Evolutionary conservation across 2,329 filamentous ascomycete genomes (phyloP).

Genomic region (Cladorrhinum sp.): DNA sequence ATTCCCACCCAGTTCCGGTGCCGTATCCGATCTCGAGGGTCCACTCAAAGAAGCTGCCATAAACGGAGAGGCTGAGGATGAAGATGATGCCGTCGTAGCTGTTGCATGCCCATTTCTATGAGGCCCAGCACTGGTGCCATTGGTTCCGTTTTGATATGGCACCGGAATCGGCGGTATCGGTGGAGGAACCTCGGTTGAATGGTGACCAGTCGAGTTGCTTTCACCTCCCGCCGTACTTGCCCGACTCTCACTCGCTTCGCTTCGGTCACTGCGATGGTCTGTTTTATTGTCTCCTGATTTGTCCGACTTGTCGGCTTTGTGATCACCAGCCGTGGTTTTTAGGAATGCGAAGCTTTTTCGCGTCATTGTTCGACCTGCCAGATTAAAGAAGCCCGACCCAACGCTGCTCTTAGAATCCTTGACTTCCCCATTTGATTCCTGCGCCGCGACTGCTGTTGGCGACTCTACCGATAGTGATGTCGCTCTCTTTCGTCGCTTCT

Average conservation of each 20-base stretch:
- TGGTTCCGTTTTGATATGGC: conserved; percentile 15
- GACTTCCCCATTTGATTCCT: conserved; percentile 14
- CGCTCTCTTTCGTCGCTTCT: conserved; percentile 38
- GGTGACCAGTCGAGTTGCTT: conserved; percentile 1
- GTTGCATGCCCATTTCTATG: conserved; percentile 17
- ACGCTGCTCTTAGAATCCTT: background rate
- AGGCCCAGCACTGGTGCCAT: conserved; percentile 1
- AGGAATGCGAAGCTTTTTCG: conserved; percentile 71
- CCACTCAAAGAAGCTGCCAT: background rate
- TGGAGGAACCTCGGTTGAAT: background rate
- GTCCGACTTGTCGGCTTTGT: conserved; percentile 33
- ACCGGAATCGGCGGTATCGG: background rate
- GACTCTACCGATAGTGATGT: conserved; percentile 27
- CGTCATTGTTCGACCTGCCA: conserved; percentile 71
- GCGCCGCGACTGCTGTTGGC: conserved; percentile 36
- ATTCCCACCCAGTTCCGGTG: conserved; percentile 23
- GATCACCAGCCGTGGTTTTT: conserved; percentile 34
- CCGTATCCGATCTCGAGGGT: conserved; percentile 27
- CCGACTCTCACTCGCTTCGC: conserved; percentile 27
- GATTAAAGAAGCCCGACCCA: conserved; percentile 49
- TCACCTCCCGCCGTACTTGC: conserved; percentile 9
- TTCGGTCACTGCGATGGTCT: conserved; percentile 39
- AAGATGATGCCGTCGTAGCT: conserved; percentile 15
- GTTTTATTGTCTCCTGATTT: conserved; percentile 16
- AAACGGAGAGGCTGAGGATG: conserved; percentile 24